Conservation (phyloP, 768 basidiomycete genomes). For the Leccinellum rugosiceps region DNA sequence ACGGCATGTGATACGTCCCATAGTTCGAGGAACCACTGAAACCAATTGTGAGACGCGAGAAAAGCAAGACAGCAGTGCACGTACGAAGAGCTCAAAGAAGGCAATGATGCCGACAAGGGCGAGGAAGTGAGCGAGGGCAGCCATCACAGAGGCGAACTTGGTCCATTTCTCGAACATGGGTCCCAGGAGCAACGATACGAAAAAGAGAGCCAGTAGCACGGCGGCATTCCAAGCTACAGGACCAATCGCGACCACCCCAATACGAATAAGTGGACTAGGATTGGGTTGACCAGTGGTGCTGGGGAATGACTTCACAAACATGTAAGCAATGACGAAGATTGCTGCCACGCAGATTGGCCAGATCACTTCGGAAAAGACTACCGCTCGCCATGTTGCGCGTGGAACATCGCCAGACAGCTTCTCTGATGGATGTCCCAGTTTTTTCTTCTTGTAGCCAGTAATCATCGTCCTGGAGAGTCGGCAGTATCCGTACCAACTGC, state of each 20-base stretch:
- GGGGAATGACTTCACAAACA: constrained; percentile 93
- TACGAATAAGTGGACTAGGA: constrained; percentile 87
- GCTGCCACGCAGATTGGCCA: constrained; percentile 74
- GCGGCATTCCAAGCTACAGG: constrained; percentile 96
- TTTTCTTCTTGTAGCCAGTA: constrained; percentile 99
- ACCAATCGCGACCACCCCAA: constrained; percentile 83
- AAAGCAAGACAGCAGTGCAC: constrained; percentile 37
- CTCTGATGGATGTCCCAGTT: constrained; percentile 95
- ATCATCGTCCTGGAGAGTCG: constrained; percentile 96
- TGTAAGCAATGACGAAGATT: constrained; percentile 80
- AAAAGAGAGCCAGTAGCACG: constrained; percentile 79
- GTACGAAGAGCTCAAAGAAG: constrained; percentile 95
- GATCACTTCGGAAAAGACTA: constrained; percentile 81
- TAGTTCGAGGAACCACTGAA: constrained; percentile 91
- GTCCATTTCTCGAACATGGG: constrained; percentile 83
- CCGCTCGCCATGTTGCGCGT: constrained; percentile 82
- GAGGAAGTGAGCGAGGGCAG: constrained; percentile 82
- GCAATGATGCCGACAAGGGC: constrained; percentile 78
- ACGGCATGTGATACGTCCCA: constrained; percentile 98
- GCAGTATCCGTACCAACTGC: constrained; percentile 99
- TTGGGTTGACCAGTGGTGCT: constrained; percentile 53
- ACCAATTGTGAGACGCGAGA: constrained; percentile 19
- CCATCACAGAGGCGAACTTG: constrained; percentile 91
- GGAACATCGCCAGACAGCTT: constrained; percentile 94
- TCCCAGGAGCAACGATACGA: constrained; percentile 88